phyloP scores from a whole-genome alignment of 169 alveolate species.

The Plasmodium vivax region DNA sequence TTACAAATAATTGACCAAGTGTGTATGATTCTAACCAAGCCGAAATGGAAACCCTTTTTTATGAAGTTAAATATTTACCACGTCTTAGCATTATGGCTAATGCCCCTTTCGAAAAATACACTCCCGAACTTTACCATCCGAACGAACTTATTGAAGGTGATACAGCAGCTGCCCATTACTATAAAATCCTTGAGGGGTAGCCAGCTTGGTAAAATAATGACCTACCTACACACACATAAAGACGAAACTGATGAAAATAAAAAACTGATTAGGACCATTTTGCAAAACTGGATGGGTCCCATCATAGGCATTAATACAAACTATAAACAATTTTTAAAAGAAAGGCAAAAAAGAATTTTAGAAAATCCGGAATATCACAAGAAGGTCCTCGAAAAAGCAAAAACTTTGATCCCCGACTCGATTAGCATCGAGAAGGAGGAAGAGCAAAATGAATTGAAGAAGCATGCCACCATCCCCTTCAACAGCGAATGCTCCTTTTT shows the following conservation, averaged over 20 bases:
- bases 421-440: slow-evolving; percentile 71
- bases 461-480: slow-evolving; percentile 68
- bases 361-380: slow-evolving; percentile 75
- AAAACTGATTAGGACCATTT: slow-evolving; percentile 82
- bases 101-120: slow-evolving; percentile 86
- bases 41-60: slow-evolving; percentile 87
- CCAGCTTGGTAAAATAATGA: slow-evolving; percentile 85
- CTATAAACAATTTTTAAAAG: slow-evolving; percentile 75
- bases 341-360: slow-evolving; percentile 64
- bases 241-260: slow-evolving; percentile 86
- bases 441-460: slow-evolving; percentile 70
- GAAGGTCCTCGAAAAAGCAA: slow-evolving; percentile 67
- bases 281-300: slow-evolving; percentile 89
- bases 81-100: slow-evolving; percentile 87
- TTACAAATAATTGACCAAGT: slow-evolving; percentile 85
- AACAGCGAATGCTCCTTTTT: slow-evolving; percentile 73
- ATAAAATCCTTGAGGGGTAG: slow-evolving; percentile 85
- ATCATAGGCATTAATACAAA: slow-evolving; percentile 84
- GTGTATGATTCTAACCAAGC: slow-evolving; percentile 82
- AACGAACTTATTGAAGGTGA: slow-evolving; percentile 83
- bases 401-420: slow-evolving; percentile 61
- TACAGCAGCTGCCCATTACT: slow-evolving; percentile 84
- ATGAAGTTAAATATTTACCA: slow-evolving; percentile 87
- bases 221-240: slow-evolving; percentile 87
- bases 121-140: slow-evolving; percentile 87